Conservation (phyloP, 2,329 filamentous ascomycete species). For the Aspergillus brasiliensis region DNA sequence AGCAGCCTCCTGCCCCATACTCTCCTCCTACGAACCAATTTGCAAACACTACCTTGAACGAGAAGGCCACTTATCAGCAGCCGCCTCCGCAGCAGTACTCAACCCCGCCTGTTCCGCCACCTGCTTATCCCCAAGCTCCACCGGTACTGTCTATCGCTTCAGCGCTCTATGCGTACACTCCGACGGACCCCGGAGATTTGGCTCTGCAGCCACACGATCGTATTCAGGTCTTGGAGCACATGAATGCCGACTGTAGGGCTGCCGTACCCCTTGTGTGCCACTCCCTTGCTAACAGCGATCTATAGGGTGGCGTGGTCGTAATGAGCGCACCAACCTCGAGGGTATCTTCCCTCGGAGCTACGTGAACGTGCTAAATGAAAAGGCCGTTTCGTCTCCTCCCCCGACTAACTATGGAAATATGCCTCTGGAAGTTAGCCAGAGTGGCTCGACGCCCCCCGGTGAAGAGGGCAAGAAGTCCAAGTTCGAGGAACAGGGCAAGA, state of each 20-base stretch:
- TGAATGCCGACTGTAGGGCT: constrained; percentile 81
- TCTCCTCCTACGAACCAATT: constrained; percentile 43
- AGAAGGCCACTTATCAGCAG: constrained; percentile 42
- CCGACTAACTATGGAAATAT: constrained; percentile 58
- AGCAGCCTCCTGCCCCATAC: constrained; percentile 38
- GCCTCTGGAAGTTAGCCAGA: constrained; percentile 73
- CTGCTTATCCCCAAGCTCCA: constrained; percentile 53
- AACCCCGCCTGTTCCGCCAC: constrained; percentile 49
- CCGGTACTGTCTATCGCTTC: constrained; percentile 70
- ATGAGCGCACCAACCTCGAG: constrained; percentile 77
- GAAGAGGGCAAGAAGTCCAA: constrained; percentile 58
- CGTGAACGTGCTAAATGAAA: constrained; percentile 70
- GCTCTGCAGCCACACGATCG: constrained; percentile 78
- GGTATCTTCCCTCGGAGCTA: constrained; percentile 96
- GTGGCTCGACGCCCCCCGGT: constrained; percentile 44
- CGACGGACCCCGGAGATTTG: constrained; percentile 78
- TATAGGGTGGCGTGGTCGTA: constrained; percentile 76
- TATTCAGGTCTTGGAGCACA: constrained; percentile 81
- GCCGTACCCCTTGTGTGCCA: not conserved
- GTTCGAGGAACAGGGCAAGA: constrained; percentile 78
- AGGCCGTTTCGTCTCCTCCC: constrained; percentile 45
- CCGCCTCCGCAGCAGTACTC: constrained; percentile 39
- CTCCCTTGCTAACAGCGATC: constrained; percentile 17
- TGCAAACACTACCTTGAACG: constrained; percentile 41
- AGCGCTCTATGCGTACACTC: constrained; percentile 81